Evolutionary conservation across 83 land plant genomes (phyloP).

Genomic region (Picea abies): DNA sequence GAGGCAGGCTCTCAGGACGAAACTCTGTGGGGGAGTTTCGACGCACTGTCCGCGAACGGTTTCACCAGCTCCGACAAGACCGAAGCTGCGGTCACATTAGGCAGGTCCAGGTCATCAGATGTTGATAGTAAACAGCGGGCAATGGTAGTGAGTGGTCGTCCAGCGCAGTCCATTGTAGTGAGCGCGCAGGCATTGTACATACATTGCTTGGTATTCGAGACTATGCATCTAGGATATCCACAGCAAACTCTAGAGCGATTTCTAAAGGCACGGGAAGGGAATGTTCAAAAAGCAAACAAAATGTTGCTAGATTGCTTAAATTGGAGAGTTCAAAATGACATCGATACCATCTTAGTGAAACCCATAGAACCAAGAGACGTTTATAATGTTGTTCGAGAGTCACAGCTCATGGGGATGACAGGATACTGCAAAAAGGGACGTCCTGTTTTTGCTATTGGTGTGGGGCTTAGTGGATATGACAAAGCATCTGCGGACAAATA

Average conservation of each 20-base stretch:
- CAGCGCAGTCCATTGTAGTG: no score
- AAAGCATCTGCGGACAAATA: constrained; percentile 97
- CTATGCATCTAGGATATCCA: constrained; percentile 78
- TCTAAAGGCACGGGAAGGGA: constrained; percentile 83
- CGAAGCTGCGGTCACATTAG: background rate
- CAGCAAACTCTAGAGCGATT: constrained; percentile 65
- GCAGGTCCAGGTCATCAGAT: no score
- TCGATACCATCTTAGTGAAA: constrained; percentile 86
- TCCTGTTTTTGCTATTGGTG: constrained; percentile 96
- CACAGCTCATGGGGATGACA: constrained; percentile 89
- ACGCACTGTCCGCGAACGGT: constrained; percentile 23
- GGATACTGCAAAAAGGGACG: constrained; percentile 95
- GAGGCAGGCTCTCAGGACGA: background rate
- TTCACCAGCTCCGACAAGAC: no score
- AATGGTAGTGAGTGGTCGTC: no score
- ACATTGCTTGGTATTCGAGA: no score
- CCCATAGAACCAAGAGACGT: constrained; percentile 81
- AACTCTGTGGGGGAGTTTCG: constrained; percentile 3
- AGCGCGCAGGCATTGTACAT: no score
- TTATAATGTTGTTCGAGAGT: constrained; percentile 78
- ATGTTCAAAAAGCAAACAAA: constrained; percentile 86
- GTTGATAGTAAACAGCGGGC: no score
- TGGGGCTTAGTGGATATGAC: constrained; percentile 91
- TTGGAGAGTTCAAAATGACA: constrained; percentile 85
- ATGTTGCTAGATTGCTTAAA: constrained; percentile 85